A percentile compares a stretch with the other conserved stretches of the same genome.
Evolutionary conservation across 257 asterid species (phyloP).

Genomic region (Scutellaria barbata): DNA sequence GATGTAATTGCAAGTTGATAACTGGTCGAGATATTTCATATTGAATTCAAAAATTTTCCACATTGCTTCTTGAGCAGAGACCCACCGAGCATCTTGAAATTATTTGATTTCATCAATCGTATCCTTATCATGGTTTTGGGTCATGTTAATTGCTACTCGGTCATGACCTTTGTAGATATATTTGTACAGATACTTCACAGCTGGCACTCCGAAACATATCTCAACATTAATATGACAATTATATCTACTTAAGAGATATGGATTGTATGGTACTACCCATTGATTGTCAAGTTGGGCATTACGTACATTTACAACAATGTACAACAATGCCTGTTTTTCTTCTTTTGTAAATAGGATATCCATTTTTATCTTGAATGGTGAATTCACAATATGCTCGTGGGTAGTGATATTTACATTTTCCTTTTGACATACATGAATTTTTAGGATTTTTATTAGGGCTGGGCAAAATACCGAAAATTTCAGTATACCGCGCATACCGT

Average conservation of each 20-base stretch:
- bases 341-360: too few species aligned
- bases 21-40: not conserved
- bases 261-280: too few species aligned
- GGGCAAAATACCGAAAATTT: too few species aligned
- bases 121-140: not conserved
- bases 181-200: not conserved
- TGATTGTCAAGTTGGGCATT: too few species aligned
- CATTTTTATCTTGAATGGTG: not conserved
- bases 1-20: not conserved
- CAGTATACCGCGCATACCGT: too few species aligned
- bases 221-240: not conserved
- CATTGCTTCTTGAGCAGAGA: conserved; percentile 3
- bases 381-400: not conserved
- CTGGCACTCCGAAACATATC: not conserved
- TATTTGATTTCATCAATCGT: not conserved
- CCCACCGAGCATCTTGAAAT: not conserved
- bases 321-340: too few species aligned
- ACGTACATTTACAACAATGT: too few species aligned
- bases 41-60: not conserved
- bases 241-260: too few species aligned
- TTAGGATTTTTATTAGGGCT: not conserved
- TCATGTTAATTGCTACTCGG: too few species aligned
- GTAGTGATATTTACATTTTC: too few species aligned
- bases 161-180: too few species aligned
- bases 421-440: not conserved